phyloP scores from a whole-genome alignment of 129 eudicot genomes.

The Flaveria ramosissima region DNA sequence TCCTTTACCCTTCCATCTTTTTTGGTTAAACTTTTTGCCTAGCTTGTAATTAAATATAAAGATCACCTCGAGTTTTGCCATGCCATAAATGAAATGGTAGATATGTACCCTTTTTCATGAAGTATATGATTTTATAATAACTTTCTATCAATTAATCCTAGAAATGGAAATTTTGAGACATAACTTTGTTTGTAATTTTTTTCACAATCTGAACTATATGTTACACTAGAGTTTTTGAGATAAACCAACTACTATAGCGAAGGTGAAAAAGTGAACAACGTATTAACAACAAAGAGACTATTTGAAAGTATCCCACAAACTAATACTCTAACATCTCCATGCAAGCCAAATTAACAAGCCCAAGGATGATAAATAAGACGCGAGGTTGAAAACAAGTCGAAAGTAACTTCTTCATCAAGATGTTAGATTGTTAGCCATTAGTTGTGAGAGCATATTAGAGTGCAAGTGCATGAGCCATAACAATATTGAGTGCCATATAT shows the following conservation, averaged over 20 bases:
- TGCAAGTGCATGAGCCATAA: no score
- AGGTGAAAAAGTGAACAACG: not conserved
- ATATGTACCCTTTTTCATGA: not conserved
- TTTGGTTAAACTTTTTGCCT: slow-evolving; percentile 21
- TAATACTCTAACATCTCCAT: no score
- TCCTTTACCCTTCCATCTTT: slow-evolving; percentile 24
- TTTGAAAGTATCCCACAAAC: no score
- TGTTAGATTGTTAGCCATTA: no score
- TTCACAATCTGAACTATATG: not conserved
- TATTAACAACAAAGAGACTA: no score
- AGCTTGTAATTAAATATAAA: slow-evolving; percentile 11
- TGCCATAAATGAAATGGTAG: not conserved
- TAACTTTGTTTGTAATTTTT: not conserved
- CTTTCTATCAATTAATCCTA: not conserved
- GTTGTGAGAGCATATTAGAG: no score
- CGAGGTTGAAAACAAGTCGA: no score
- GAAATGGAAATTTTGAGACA: not conserved
- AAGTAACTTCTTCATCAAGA: no score
- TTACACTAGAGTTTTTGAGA: not conserved
- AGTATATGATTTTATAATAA: not conserved
- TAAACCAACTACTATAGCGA: not conserved
- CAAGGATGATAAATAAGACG: no score
- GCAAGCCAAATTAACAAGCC: no score
- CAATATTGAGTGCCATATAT: no score
- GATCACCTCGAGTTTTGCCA: not conserved